phyloP scores from a whole-genome alignment of 352 stramenopile genomes.

The Salisapilia sapeloensis region DNA sequence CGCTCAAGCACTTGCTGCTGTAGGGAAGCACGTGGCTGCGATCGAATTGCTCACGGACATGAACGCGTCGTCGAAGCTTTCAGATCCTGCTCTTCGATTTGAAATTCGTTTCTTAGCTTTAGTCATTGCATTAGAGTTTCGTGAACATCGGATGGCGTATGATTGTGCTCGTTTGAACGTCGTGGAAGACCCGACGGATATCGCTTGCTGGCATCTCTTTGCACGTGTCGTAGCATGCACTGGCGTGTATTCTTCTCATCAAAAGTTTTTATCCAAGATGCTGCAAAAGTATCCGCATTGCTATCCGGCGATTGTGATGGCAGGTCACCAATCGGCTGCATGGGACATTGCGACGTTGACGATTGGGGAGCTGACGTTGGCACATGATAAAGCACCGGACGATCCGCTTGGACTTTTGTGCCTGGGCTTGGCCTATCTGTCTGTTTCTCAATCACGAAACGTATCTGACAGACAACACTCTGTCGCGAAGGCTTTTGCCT shows the following conservation, averaged over 20 bases:
- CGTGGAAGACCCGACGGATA: slow-evolving; percentile 63
- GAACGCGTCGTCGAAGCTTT: slow-evolving; percentile 76
- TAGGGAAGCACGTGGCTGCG: slow-evolving; percentile 67
- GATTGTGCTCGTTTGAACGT: slow-evolving; percentile 77
- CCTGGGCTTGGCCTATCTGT: slow-evolving; percentile 70
- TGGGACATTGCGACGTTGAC: slow-evolving; percentile 78
- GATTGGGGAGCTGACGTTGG: slow-evolving; percentile 68
- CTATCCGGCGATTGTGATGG: slow-evolving; percentile 64
- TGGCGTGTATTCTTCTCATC: slow-evolving; percentile 74
- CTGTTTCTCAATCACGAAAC: slow-evolving; percentile 70
- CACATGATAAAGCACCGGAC: slow-evolving; percentile 55
- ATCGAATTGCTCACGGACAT: slow-evolving; percentile 77
- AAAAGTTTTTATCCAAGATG: slow-evolving; percentile 76
- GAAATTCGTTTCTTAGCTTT: slow-evolving; percentile 69
- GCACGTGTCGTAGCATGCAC: slow-evolving; percentile 67
- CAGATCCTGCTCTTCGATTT: slow-evolving; percentile 45
- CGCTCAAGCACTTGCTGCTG: slow-evolving; percentile 52
- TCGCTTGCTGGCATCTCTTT: slow-evolving; percentile 79
- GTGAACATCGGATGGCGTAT: slow-evolving; percentile 78
- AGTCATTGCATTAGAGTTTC: slow-evolving; percentile 72
- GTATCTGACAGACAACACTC: slow-evolving; percentile 76
- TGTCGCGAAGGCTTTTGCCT: slow-evolving; percentile 73
- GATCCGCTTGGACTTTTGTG: slow-evolving; percentile 72
- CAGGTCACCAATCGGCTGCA: slow-evolving; percentile 62
- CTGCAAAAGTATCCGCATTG: slow-evolving; percentile 56